Evolutionary conservation across 441 rosid genomes (phyloP), one percentile per base, ranked within the genome.

Genomic region (Kokia cookei): DNA sequence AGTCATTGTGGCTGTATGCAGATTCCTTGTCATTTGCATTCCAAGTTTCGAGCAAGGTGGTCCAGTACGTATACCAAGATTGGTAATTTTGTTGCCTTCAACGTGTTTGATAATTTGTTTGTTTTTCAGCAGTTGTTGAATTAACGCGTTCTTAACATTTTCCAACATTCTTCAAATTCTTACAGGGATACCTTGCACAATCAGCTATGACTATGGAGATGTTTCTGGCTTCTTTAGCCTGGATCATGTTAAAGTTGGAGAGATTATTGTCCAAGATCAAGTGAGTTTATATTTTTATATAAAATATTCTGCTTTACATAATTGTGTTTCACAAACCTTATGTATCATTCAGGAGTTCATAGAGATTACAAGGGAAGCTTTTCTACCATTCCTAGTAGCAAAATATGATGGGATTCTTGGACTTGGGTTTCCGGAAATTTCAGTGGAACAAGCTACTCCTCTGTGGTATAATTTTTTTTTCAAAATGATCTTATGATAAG

Each of bases 401-500:
- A 78, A 86, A 40, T 90, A 84, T 17, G 94, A 85, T 65, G 91
- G 90, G 60, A 72, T 90, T 54, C 81, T 86, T 1, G 94, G 90
- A 71, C 89, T 90, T 7, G 89, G 90, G 29, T 90, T 88, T 63
- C 76, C 70, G 73, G 85, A 85, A 19, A 77, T 77, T 64, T 76
- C 90, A 35, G 83, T 77, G 48, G 88, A 82, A 48, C 78, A 53
- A 76, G 82, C 85, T 64, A 81, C 80, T 32, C 89, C 91, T 48
- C 58, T 84, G n/a, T 87, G 93, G 91, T 89, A 87, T 66, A 55
- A 37, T 1, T 55, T 27, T 77, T 40, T 27, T 24, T 32, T 13
- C 10, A 2, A 40, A 19, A 59, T 71, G 29, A 77, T 54, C 62
- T 8, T 58, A 22, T 14, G 4, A 42, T 35, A 51, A 43, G 22